Evolutionary conservation across 2,329 filamentous ascomycete genomes (phyloP).

Genomic region (Colletotrichum eremochloae): DNA sequence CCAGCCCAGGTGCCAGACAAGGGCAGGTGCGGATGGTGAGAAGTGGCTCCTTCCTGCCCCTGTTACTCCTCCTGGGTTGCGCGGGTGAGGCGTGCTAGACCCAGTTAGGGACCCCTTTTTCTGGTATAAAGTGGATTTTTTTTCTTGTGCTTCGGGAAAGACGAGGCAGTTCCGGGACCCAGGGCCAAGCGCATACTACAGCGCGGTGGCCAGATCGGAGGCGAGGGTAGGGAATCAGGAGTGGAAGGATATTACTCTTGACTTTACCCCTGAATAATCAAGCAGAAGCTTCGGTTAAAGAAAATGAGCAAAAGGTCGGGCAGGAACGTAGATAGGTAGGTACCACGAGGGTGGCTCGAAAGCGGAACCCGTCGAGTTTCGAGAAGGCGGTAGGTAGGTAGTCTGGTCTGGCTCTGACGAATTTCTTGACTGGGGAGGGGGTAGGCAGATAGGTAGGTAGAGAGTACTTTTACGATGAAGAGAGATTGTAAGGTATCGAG

Average conservation of each 20-base stretch:
- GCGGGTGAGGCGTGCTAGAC: conserved; percentile 64
- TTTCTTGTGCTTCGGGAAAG: conserved; percentile 8
- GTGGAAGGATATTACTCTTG: conserved; percentile 2
- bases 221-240: conserved; percentile 39
- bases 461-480: neutral
- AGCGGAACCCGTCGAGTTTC: conserved; percentile 53
- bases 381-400: conserved; percentile 46
- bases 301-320: neutral
- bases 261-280: conserved; percentile 53
- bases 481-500: neutral
- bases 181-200: conserved; percentile 37
- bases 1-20: conserved; percentile 44
- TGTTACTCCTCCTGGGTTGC: conserved; percentile 56
- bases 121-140: conserved; percentile 43
- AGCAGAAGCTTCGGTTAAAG: conserved; percentile 39
- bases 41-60: conserved; percentile 22
- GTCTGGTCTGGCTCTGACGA: conserved; percentile 24
- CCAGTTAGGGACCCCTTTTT: conserved; percentile 50
- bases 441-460: neutral
- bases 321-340: conserved; percentile 31
- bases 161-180: conserved; percentile 23
- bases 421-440: conserved; percentile 4
- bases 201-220: conserved; percentile 41
- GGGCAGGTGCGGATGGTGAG: conserved; percentile 47
- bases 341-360: conserved; percentile 46